These are phyloP conservation scores for Aspergillus hancockii DNA, from an alignment of 495 filamentous ascomycete species.

Conservation along the genomic window DNA sequence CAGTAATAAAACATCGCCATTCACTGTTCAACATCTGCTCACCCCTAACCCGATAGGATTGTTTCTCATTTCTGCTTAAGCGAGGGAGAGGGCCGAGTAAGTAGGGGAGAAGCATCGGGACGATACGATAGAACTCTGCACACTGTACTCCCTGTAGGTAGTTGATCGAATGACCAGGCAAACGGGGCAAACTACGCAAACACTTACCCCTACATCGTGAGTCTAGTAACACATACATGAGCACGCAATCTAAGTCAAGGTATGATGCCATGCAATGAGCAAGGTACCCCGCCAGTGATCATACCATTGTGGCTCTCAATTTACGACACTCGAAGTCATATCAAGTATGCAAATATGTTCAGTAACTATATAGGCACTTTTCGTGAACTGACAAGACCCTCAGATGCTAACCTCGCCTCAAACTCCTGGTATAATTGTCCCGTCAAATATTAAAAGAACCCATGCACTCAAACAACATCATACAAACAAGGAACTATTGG, in stretches of 20 bases:
- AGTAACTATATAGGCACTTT: neutral
- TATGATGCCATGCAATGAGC: too few species aligned
- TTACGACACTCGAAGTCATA: neutral
- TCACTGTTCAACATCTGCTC: neutral
- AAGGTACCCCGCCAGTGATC: neutral
- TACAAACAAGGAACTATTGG: slow-evolving; percentile 39
- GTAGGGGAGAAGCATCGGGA: neutral
- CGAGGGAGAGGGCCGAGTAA: neutral
- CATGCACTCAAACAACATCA: slow-evolving; percentile 21
- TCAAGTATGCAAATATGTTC: neutral
- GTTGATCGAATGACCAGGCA: neutral
- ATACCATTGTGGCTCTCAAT: neutral
- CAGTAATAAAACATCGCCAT: neutral
- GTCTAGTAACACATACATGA: too few species aligned
- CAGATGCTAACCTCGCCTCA: neutral
- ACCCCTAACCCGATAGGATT: too few species aligned
- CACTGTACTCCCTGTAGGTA: too few species aligned
- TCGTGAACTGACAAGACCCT: neutral
- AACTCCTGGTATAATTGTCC: slow-evolving; percentile 1
- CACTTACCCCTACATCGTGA: too few species aligned
- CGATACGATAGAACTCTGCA: too few species aligned
- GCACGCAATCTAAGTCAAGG: neutral
- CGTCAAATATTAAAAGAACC: neutral
- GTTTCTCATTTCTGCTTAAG: neutral
- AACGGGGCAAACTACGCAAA: neutral